Conservation (phyloP, 1,284 basidiomycete species). For the Ganoderma resinaceum region DNA sequence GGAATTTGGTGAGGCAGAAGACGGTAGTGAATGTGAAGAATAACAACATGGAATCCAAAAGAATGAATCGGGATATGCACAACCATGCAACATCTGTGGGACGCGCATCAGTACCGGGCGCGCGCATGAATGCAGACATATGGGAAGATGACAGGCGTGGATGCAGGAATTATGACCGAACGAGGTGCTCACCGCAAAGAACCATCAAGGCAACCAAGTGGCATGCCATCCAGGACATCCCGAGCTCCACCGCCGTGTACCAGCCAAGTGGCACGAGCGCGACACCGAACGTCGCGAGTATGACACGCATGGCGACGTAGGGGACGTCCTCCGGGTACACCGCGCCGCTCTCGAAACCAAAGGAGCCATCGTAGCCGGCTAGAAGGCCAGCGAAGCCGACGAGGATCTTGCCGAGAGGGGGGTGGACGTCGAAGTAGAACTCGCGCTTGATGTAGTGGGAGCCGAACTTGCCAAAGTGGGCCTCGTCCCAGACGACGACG, state of each 20-base stretch:
- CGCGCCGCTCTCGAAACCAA: conserved; percentile 95
- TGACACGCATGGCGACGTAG: conserved; percentile 94
- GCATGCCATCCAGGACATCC: conserved; percentile 89
- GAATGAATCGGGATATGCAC: conserved; percentile 95
- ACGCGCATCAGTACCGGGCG: not conserved
- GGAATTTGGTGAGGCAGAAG: conserved; percentile 95
- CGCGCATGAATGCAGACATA: conserved; percentile 11
- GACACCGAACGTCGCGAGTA: conserved; percentile 94
- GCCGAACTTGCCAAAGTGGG: conserved; percentile 98
- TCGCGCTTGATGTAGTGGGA: conserved; percentile 96
- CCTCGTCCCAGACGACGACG: conserved; percentile 97
- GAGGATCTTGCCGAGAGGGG: conserved; percentile 98
- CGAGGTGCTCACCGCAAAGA: conserved; percentile 71
- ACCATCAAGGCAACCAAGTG: conserved; percentile 97
- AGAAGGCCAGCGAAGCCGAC: conserved; percentile 93
- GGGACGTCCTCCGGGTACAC: conserved; percentile 88
- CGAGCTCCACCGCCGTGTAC: conserved; percentile 96
- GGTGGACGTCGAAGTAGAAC: conserved; percentile 98
- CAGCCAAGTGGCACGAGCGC: conserved; percentile 95
- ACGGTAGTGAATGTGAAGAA: conserved; percentile 99
- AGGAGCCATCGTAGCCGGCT: conserved; percentile 90
- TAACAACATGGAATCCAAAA: conserved; percentile 96
- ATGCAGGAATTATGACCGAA: not conserved
- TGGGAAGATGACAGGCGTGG: conserved; percentile 19
- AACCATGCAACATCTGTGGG: conserved; percentile 93